Evolutionary conservation across 441 rosid genomes (phyloP), one percentile per base, ranked within the genome.

Genomic region (Eruca vesicaria): DNA sequence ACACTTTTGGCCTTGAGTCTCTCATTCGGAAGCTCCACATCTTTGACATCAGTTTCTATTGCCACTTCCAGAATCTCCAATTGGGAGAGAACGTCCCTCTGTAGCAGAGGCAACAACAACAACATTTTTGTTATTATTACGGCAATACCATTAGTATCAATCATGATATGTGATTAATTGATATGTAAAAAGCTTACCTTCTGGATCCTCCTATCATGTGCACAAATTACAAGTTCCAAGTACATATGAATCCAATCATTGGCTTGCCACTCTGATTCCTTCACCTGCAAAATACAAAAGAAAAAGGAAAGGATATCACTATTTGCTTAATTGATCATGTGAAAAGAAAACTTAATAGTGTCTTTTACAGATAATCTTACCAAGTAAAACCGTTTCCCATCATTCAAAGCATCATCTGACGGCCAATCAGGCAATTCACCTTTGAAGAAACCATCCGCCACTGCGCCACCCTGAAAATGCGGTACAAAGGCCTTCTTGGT

Each of bases 371-470:
- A 29, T 10, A 15, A 23, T 0, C 65, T 57, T 58, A 74, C 78
- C 21, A 26, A 2, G 48, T 75, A 68, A 50, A 68, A 75, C 7
- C 69, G 63, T 9, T 28, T 60, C 14, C 1, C 5, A 62, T 75
- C 45, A 3, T 26, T 50, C 7, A 75, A 60, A 68, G 12, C 63
- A 50, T 35, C 43, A 52, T 75, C 45, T 5, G 73, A 68, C 0
- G 73, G 73, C 78, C 73, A 75, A 52, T 61, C 33, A 60, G 78
- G 78, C 56, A 75, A 60, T 48, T 41, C 48, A 9, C 71, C 71
- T 18, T 14, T 4, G 64, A 63, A 53, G 29, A 15, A 1, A 23
- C 0, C n/a, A 3, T 23, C 14, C 0, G 3, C 5, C 6, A 2
- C 0, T 26, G 53, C 38, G 1, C 3, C 28, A 23, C 41, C 38